Evolutionary conservation across 2,329 filamentous ascomycete genomes (phyloP).

Genomic region (Didymella sp.): DNA sequence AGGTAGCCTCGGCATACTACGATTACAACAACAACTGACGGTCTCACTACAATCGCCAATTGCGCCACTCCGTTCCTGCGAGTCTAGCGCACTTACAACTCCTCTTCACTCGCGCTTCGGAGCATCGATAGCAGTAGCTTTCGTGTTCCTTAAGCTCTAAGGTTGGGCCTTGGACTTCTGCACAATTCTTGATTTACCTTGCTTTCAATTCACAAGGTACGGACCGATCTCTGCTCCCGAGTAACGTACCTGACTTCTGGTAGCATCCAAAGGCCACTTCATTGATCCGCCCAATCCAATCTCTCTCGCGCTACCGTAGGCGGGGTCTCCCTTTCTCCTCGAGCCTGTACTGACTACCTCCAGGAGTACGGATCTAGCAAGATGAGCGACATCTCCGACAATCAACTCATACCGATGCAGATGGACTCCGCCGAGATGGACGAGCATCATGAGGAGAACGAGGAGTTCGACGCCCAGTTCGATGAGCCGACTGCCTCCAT

Average conservation of each 20-base stretch:
- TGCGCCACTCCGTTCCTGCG: neutral
- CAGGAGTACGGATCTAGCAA: neutral
- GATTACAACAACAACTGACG: neutral
- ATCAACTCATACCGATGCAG: constrained; percentile 7
- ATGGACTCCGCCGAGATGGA: neutral
- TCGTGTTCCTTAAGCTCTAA: neutral
- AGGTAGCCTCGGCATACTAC: neutral
- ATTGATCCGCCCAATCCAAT: neutral
- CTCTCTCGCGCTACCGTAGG: neutral
- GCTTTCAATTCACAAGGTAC: neutral
- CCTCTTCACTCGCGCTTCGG: neutral
- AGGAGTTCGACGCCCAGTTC: neutral
- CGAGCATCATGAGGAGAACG: neutral
- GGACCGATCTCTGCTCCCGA: too few relatives aligned
- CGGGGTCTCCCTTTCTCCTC: too few relatives aligned
- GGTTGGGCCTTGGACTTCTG: neutral
- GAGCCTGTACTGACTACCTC: neutral
- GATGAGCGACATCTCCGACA: neutral
- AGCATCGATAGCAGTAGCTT: neutral
- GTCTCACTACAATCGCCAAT: neutral
- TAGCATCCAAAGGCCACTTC: too few relatives aligned
- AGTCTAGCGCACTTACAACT: neutral
- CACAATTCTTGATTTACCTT: neutral
- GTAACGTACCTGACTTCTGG: too few relatives aligned
- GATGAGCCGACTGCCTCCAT: neutral